These are phyloP conservation scores for Aspergillus tanneri DNA, from an alignment of 2,329 filamentous ascomycete genomes.

Conservation along the genomic window DNA sequence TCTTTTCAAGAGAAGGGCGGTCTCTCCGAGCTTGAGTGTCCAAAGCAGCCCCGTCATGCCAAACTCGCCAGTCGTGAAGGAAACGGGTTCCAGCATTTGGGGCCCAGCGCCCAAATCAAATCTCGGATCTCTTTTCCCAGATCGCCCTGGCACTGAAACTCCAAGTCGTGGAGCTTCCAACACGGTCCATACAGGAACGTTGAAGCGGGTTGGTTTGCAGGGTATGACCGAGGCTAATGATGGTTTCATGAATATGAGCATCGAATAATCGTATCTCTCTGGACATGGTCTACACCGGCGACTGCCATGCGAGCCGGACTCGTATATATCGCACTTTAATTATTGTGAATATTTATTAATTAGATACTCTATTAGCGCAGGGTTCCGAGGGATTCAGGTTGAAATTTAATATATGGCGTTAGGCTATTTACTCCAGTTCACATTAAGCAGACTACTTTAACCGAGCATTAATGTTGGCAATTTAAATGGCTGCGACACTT, in stretches of 20 bases:
- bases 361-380: no score
- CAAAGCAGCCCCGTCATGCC: slow-evolving; percentile 82
- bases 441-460: no score
- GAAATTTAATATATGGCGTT: no score
- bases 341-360: not conserved
- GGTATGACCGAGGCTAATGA: slow-evolving; percentile 97
- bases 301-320: slow-evolving; percentile 14
- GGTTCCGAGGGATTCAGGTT: not conserved
- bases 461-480: no score
- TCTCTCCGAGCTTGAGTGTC: slow-evolving; percentile 85
- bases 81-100: slow-evolving; percentile 61
- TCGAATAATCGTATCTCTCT: slow-evolving; percentile 69
- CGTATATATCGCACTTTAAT: not conserved
- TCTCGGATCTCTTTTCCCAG: slow-evolving; percentile 48
- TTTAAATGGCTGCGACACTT: no score
- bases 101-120: slow-evolving; percentile 67
- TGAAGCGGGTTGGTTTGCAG: slow-evolving; percentile 73
- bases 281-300: no score
- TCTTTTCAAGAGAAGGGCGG: slow-evolving; percentile 86
- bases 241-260: slow-evolving; percentile 94
- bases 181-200: slow-evolving; percentile 44
- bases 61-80: slow-evolving; percentile 77
- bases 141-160: slow-evolving; percentile 51
- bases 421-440: no score
- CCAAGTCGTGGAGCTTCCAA: slow-evolving; percentile 43